Conservation (phyloP, 768 basidiomycete genomes). For the Tremella mesenterica region DNA sequence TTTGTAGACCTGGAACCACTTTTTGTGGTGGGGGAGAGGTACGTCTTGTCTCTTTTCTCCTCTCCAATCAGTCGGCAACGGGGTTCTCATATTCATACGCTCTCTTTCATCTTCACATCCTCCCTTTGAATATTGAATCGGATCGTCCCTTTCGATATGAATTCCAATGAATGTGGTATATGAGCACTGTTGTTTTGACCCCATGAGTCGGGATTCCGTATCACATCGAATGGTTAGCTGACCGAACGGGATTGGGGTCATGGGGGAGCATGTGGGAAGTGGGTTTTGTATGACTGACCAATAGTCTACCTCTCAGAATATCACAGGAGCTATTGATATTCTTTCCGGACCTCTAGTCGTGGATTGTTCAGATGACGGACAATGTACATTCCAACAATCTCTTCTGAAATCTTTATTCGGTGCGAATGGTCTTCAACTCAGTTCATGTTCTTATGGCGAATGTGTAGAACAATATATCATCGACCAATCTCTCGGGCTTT, state of each 20-base stretch:
- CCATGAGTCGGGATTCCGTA: no score
- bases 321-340: slow-evolving; percentile 58
- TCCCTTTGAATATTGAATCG: no score
- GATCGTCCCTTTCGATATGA: no score
- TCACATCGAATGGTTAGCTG: background rate
- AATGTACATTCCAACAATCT: slow-evolving; percentile 69
- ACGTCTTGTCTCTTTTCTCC: no score
- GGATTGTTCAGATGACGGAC: slow-evolving; percentile 53
- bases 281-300: background rate
- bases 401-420: slow-evolving; percentile 66
- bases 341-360: slow-evolving; percentile 62
- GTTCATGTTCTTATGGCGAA: slow-evolving; percentile 74
- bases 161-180: no score
- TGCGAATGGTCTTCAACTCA: slow-evolving; percentile 58
- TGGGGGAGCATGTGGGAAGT: background rate
- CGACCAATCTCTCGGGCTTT: slow-evolving; percentile 49
- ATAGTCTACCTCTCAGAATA: slow-evolving; percentile 40
- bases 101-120: no score
- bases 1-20: slow-evolving; percentile 58
- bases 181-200: no score
- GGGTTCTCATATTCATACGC: no score
- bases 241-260: background rate
- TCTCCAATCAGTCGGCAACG: no score
- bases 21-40: slow-evolving; percentile 57
- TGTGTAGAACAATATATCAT: slow-evolving; percentile 75